Evolutionary conservation across 2,329 filamentous ascomycete genomes (phyloP), one percentile per base, ranked within the genome.

Genomic region (Aspergillus luchuensis): DNA sequence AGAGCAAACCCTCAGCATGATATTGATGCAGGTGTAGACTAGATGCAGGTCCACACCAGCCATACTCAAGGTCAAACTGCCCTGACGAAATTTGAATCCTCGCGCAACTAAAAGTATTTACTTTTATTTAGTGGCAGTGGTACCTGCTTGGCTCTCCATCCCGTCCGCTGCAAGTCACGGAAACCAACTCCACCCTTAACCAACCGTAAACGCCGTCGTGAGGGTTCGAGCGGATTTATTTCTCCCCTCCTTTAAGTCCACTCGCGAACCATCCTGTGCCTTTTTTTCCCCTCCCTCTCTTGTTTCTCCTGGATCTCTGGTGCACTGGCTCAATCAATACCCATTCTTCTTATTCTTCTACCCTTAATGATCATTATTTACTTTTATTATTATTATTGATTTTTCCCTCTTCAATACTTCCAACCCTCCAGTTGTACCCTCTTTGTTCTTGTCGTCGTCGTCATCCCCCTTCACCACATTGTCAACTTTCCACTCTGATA

Each of bases 161-260:
- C 52, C 51, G 51, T 55, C 53, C 39, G 53, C 61, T 63, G 57
- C 59, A 62, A 57, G 59, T 62, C 52, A 62, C 54, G 56, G 56
- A 58, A 57, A 58, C 50, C 51, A 63, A 58, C 61, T 63, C 61
- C 61, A 63, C 61, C 52, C 41, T 47, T 50, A 59, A 50, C 33
- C 33, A 36, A 36, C 33, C 33, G 11, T 36, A 36, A 36, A 36
- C 33, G 33, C 33, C 33, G 33, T 36, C 33, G 11, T 15, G 33
- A 36, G 33, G 33, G 33, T 36, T 36, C 33, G 33, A 36, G 33
- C 52, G 45, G 17, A 45, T 36, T 45, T 33, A 56, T 48, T 39
- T 57, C 52, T 61, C 59, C 52, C 62, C 62, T 59, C 56, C 59
- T 47, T 47, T 53, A 41, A 36, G 36, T 53, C 55, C 47, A 50